phyloP scores from a whole-genome alignment of 192 early-diverging fungal species.

The Phycomyces nitens region DNA sequence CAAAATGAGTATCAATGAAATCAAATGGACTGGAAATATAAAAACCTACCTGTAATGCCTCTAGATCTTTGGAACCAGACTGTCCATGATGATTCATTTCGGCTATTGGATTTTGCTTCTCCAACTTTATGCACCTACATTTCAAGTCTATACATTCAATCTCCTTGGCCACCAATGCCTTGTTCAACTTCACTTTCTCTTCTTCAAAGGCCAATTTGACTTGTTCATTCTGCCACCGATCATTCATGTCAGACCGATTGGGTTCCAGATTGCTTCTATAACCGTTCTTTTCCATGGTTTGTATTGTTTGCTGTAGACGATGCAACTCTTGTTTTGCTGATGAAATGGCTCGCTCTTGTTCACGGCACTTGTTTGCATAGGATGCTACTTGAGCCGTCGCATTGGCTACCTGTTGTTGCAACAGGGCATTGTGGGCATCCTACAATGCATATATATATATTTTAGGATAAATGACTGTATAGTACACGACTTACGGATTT shows the following conservation, averaged over 20 bases:
- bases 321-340: conserved; percentile 19
- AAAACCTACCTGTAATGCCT: too few species aligned
- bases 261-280: background rate
- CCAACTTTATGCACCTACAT: background rate
- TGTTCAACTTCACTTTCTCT: background rate
- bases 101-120: background rate
- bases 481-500: conserved; percentile 1
- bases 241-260: background rate
- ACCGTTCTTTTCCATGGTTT: background rate
- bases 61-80: too few species aligned
- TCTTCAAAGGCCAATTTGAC: background rate
- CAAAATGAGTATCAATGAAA: too few species aligned
- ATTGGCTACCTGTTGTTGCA: conserved; percentile 15
- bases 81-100: too few species aligned
- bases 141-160: background rate
- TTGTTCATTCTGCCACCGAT: background rate
- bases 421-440: background rate
- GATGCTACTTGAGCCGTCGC: conserved; percentile 5
- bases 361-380: conserved; percentile 22
- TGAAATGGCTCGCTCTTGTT: conserved; percentile 22
- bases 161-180: background rate
- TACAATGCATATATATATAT: background rate
- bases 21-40: too few species aligned
- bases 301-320: conserved; percentile 1
- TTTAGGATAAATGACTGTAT: background rate